Evolutionary conservation across 202 grass and related monocot species (phyloP).

Genomic region (Bolboschoenoplectus hybrid): DNA sequence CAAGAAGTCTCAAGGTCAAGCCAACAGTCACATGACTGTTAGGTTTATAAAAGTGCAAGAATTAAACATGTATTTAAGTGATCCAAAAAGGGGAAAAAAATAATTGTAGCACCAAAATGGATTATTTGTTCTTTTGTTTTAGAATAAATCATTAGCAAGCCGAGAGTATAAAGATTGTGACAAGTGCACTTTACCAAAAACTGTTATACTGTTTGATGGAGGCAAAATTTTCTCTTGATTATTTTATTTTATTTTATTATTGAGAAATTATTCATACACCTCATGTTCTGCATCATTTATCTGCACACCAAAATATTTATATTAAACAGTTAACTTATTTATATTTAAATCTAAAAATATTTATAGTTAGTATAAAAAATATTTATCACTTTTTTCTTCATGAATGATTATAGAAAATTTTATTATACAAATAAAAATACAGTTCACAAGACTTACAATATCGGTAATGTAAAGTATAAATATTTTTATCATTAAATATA

Average conservation of each 20-base stretch:
- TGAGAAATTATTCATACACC: not conserved
- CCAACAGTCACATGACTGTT: slow-evolving; percentile 35
- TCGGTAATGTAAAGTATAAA: too few relatives aligned
- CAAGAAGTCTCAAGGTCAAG: slow-evolving; percentile 5
- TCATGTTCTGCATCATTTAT: too few relatives aligned
- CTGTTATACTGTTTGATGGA: not conserved
- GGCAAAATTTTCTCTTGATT: not conserved
- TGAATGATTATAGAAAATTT: too few relatives aligned
- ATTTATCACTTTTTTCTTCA: too few relatives aligned
- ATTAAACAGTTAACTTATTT: too few relatives aligned
- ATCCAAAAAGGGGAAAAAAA: not conserved
- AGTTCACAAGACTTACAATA: too few relatives aligned
- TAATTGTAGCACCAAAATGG: not conserved
- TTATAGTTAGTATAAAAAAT: too few relatives aligned
- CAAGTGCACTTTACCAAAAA: not conserved
- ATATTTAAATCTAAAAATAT: too few relatives aligned
- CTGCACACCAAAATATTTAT: too few relatives aligned
- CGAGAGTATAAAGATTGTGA: not conserved
- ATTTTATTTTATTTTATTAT: not conserved
- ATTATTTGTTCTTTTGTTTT: not conserved
- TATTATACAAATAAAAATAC: too few relatives aligned
- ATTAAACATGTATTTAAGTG: slow-evolving; percentile 2
- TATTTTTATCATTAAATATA: too few relatives aligned
- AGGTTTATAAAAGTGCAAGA: slow-evolving; percentile 22
- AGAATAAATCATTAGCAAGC: not conserved